Conservation (phyloP, 2,329 filamentous ascomycete species). For the Arthrobotrys sinensis region DNA sequence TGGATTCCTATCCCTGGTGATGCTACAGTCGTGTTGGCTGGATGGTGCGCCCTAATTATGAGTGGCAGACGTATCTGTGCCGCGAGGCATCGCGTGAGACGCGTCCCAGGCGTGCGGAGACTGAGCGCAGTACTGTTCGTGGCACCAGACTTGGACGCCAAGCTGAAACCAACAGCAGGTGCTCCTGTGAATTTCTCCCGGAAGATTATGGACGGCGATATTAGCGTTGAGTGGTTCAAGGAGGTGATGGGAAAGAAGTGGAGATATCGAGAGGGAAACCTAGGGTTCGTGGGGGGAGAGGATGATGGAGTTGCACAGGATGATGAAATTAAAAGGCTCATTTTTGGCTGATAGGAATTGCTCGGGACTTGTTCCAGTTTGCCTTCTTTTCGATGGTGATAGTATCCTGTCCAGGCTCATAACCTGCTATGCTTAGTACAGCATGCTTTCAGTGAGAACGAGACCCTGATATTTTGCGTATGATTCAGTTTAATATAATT, state of each 20-base stretch:
- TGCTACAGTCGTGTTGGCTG: slow-evolving; percentile 23
- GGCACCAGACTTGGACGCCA: slow-evolving; percentile 16
- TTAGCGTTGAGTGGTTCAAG: slow-evolving; percentile 27
- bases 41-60: slow-evolving; percentile 14
- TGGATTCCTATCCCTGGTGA: slow-evolving; percentile 23
- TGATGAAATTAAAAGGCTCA: slow-evolving; percentile 19
- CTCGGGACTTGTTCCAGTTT: too few species aligned
- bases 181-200: background rate
- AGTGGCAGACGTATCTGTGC: slow-evolving; percentile 12
- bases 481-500: too few species aligned
- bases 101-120: slow-evolving; percentile 11
- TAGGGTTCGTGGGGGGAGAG: slow-evolving; percentile 3
- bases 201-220: slow-evolving; percentile 16
- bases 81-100: slow-evolving; percentile 10
- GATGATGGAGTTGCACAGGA: background rate
- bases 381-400: too few species aligned
- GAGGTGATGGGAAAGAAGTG: slow-evolving; percentile 37
- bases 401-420: too few species aligned
- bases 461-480: too few species aligned
- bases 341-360: slow-evolving; percentile 8
- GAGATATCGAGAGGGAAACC: slow-evolving; percentile 22
- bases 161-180: background rate
- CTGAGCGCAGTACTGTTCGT: slow-evolving; percentile 8
- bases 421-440: too few species aligned
- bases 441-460: too few species aligned